Base-by-base conservation (phyloP, 352 stramenopile genomes). In the Phytophthora idaei region DNA sequence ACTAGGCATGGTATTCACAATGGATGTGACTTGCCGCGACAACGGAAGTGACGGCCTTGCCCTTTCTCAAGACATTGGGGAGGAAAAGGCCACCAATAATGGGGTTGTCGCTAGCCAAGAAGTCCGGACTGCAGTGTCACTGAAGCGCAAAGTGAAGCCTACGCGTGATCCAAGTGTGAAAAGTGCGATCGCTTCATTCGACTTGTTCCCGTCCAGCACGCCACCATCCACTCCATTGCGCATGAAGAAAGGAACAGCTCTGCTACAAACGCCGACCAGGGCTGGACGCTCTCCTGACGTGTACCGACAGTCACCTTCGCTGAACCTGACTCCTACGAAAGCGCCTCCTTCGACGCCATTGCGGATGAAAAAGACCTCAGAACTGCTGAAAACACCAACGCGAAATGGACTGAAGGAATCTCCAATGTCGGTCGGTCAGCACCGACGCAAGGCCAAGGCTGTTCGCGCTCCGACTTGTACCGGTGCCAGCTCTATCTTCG, bases 11-110 rank as follows among this genome's bases (percentile, higher is more conserved):
- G 49, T 65, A 39, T 39, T 74, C 12, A 74, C 60, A 9, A 69
- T 72, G 61, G 54, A 72, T 59, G 34, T 72, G 37, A 69, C 57
- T 61, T 74, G 67, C 41, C 53, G 47, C 48, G 32, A 74, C 54
- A 64, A 64, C 67, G 55, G 46, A 12, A 63, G 14, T 42, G 56
- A 69, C 5, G 32, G 31, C 7, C 31, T 77, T 5, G 47, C 72
- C 9, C 12, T 71, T 56, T 68, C 49, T 21, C 65, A 48, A 39
- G 57, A 69, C 34, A 39, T 49, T 21, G 17, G 17, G n/a, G 48
- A 12, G 28, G 21, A 34, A 12, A 27, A 62, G 36, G 14, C 27
- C 10, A 15, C 11, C 15, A 51, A n/a, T 9, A 53, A 34, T 15
- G 14, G n/a, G 5, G 28, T 41, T 67, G 27, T 9, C 27, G 3